Evolutionary conservation across 2,329 filamentous ascomycete species (phyloP), one percentile per base, ranked within the genome.

Genomic region (Fusarium caatingaense): DNA sequence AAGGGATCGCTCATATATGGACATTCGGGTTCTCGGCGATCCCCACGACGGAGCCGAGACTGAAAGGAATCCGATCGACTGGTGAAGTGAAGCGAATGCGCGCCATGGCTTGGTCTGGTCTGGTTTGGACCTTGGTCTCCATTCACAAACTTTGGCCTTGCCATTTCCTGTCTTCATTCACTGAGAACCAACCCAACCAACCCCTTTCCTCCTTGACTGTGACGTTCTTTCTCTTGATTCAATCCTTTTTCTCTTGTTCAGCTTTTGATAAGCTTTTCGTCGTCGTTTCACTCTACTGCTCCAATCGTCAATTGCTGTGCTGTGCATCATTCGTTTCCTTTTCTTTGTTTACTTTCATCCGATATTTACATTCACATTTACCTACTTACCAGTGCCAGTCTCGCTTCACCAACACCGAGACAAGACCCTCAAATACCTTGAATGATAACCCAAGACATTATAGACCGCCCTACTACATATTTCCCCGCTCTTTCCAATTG

Each of bases 61-160:
- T 16, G 41, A 46, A 44, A 53, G 54, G 67, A 68, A 71, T 68
- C 54, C 51, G 59, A 70, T 70, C 68, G 59, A 55, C 68, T 70
- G 53, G 62, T 64, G 51, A 53, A 18, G 49, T 71, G 51, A 44
- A 67, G 50, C 47, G 51, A 59, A 68, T 20, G 65, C 48, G 68
- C 56, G 68, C 68, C 60, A 56, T 62, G 68, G 64, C 64, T 49
- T 51, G 34, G 34, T 37, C 34, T 37, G 34, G 34, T 37, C 34
- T 32, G 47, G 57, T 16, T 53, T 53, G 27, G 27, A 28, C 27
- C 27, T 28, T 28, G 49, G 34, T 53, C 49, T 37, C 30, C 32
- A 46, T 51, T 37, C 30, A 66, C 68, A 66, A 66, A 71, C 68
- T 68, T 56, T 65, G 67, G 57, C 48, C 51, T 55, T 55, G 18